Conservation (phyloP, 1,139 yeast species). For the Debaryomyces singareniensis region DNA sequence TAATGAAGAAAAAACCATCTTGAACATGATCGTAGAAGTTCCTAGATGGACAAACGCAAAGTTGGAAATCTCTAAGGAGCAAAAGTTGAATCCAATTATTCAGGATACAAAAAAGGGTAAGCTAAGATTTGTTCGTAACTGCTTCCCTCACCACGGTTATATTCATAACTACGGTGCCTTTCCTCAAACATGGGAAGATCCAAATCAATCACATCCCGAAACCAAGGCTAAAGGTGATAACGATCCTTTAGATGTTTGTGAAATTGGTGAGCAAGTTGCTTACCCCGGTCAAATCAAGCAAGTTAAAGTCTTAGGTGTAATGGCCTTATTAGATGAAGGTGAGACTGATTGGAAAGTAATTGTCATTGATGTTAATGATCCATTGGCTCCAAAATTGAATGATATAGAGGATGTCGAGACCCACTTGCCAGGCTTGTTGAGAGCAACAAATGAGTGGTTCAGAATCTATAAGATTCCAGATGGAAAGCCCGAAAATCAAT, state of each 20-base stretch:
- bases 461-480: constrained; percentile 92
- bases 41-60: constrained; percentile 96
- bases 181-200: constrained; percentile 93
- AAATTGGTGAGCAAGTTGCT: constrained; percentile 71
- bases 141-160: constrained; percentile 95
- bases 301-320: constrained; percentile 86
- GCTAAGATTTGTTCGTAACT: constrained; percentile 79
- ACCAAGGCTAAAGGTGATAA: constrained; percentile 87
- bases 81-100: constrained; percentile 76
- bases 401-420: constrained; percentile 79
- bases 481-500: constrained; percentile 82
- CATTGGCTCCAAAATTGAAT: constrained; percentile 66
- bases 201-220: constrained; percentile 56
- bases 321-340: constrained; percentile 94
- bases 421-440: constrained; percentile 78
- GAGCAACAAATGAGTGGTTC: constrained; percentile 89
- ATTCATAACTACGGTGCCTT: constrained; percentile 92
- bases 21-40: constrained; percentile 88
- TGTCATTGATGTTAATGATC: constrained; percentile 77
- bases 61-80: constrained; percentile 76
- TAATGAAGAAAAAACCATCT: constrained; percentile 53
- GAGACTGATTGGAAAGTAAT: constrained; percentile 97
- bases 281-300: constrained; percentile 70
- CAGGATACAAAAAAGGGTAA: constrained; percentile 93
- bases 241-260: constrained; percentile 95